A percentile compares a stretch with the other conserved stretches of the same genome.
These are phyloP conservation scores for Botrytis tulipae DNA, from an alignment of 2,329 filamentous ascomycete species.

Conservation along the genomic window DNA sequence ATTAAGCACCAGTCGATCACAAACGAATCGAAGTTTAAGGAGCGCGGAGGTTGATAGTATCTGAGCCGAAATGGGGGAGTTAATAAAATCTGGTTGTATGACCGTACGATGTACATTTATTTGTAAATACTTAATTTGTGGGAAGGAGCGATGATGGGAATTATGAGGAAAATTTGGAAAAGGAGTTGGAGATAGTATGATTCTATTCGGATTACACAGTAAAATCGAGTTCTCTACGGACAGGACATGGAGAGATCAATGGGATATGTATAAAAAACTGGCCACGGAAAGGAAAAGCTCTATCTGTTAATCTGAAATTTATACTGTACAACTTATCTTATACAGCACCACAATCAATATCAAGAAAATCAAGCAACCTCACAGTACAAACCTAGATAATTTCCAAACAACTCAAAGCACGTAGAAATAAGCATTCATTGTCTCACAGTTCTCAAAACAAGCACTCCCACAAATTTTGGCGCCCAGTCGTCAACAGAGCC, in stretches of 20 bases:
- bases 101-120: not conserved
- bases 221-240: not conserved
- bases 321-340: not conserved
- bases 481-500: not conserved
- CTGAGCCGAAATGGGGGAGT: not conserved
- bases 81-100: not conserved
- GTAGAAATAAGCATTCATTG: not conserved
- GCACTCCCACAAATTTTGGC: not conserved
- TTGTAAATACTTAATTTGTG: not conserved
- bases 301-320: not conserved
- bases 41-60: slow-evolving; percentile 5
- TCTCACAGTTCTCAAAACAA: not conserved
- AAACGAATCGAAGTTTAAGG: not conserved
- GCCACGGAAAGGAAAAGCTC: not conserved
- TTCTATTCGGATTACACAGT: not conserved
- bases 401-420: not conserved
- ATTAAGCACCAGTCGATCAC: slow-evolving; percentile 5
- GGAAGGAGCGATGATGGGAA: no score
- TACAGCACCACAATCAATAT: not conserved
- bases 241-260: not conserved
- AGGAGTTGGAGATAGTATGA: not conserved
- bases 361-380: not conserved
- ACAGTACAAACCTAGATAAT: not conserved
- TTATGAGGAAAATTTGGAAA: not conserved
- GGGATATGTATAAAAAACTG: not conserved